Conservation (phyloP, 2,329 filamentous ascomycete species). For the Colletotrichum caudatum region DNA sequence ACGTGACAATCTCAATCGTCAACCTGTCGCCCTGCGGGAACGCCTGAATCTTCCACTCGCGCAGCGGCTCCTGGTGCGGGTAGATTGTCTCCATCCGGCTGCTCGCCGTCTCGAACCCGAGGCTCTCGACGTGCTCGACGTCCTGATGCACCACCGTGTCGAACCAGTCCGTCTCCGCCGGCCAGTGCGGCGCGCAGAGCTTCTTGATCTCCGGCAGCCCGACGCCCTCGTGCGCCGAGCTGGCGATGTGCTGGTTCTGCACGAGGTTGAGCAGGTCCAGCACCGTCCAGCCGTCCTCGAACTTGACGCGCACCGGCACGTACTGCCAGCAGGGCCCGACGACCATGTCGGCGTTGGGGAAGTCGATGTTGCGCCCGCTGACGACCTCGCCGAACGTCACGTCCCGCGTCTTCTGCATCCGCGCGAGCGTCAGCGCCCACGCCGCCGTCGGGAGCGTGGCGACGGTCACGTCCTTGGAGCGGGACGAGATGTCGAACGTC, state of each 20-base stretch:
- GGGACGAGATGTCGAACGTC: slow-evolving; percentile 59
- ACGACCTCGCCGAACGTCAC: slow-evolving; percentile 76
- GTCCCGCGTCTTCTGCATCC: slow-evolving; percentile 63
- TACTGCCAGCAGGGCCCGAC: slow-evolving; percentile 77
- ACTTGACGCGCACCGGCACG: slow-evolving; percentile 71
- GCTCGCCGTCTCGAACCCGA: slow-evolving; percentile 54
- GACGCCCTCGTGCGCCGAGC: slow-evolving; percentile 66
- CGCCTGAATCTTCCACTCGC: slow-evolving; percentile 72
- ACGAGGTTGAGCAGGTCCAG: slow-evolving; percentile 65
- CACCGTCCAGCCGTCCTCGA: slow-evolving; percentile 63
- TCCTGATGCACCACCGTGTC: slow-evolving; percentile 71
- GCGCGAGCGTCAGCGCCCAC: slow-evolving; percentile 73
- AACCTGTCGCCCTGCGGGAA: slow-evolving; percentile 65
- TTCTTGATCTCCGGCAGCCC: slow-evolving; percentile 66
- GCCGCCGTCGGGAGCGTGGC: slow-evolving; percentile 76
- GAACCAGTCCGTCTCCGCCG: slow-evolving; percentile 57
- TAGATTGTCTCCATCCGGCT: slow-evolving; percentile 68
- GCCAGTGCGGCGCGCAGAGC: slow-evolving; percentile 59
- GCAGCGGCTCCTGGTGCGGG: slow-evolving; percentile 67
- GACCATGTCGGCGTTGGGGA: slow-evolving; percentile 66
- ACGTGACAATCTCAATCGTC: slow-evolving; percentile 70
- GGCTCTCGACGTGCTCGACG: slow-evolving; percentile 70
- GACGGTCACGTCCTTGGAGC: slow-evolving; percentile 68
- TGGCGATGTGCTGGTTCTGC: slow-evolving; percentile 69
- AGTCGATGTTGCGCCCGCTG: slow-evolving; percentile 71